Evolutionary conservation across 257 asterid species (phyloP).

Genomic region (Jacaranda copaia): DNA sequence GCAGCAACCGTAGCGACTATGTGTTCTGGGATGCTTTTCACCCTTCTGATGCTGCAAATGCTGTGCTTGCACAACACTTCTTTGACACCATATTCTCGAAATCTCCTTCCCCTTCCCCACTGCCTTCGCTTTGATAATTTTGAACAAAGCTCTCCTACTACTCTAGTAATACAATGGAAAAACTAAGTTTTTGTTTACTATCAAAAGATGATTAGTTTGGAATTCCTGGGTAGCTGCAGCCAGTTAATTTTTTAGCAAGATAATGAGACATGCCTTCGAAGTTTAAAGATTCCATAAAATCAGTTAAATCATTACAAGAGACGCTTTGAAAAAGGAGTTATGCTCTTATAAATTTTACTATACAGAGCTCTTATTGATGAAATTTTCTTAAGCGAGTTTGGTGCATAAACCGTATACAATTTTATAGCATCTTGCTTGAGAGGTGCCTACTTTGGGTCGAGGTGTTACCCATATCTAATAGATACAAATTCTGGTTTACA

Average conservation of each 20-base stretch:
- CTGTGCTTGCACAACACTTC: constrained; percentile 64
- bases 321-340: too few species aligned
- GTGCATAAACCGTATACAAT: too few species aligned
- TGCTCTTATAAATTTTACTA: too few species aligned
- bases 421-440: too few species aligned
- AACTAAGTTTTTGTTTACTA: neutral
- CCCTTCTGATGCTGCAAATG: constrained; percentile 88
- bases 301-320: neutral
- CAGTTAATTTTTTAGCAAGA: neutral
- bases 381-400: too few species aligned
- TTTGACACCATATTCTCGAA: constrained; percentile 43
- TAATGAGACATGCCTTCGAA: neutral
- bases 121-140: constrained; percentile 39
- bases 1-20: constrained; percentile 59
- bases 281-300: neutral
- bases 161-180: neutral
- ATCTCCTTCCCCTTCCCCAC: constrained; percentile 56
- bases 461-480: too few species aligned
- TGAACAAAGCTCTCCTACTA: neutral
- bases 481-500: too few species aligned
- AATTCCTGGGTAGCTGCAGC: neutral
- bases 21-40: constrained; percentile 92
- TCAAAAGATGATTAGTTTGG: neutral
- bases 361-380: too few species aligned
- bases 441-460: too few species aligned